phyloP scores from a whole-genome alignment of 1,139 yeast genomes.

The Candida sanyaensis region DNA sequence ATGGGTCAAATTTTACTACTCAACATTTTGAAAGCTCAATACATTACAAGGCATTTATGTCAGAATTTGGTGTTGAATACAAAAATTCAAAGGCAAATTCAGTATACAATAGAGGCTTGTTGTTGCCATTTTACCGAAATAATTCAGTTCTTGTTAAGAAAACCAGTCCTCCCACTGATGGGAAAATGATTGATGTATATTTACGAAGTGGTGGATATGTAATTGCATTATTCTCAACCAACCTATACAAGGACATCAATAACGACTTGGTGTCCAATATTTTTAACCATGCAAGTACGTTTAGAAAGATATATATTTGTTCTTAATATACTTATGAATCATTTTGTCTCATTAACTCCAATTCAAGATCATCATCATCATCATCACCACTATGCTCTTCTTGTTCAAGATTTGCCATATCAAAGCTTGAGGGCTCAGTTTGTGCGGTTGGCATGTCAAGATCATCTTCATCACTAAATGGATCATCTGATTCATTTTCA shows the following conservation, averaged over 20 bases:
- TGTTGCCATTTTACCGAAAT: conserved; percentile 53
- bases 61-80: conserved; percentile 58
- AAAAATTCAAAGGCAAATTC: conserved; percentile 24
- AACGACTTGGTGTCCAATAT: conserved; percentile 50
- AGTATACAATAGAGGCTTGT: conserved; percentile 46
- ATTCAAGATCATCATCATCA: conserved; percentile 31
- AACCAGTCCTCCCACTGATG: conserved; percentile 17
- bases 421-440: conserved; percentile 8
- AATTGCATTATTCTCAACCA: conserved; percentile 50
- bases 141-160: conserved; percentile 44
- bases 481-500: conserved; percentile 22
- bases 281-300: conserved; percentile 37
- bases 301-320: conserved; percentile 42
- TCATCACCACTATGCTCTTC: conserved; percentile 17
- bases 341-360: conserved; percentile 40
- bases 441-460: conserved; percentile 4
- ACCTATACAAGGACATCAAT: conserved; percentile 28
- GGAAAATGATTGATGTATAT: conserved; percentile 36
- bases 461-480: conserved; percentile 23
- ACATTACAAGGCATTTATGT: conserved; percentile 50
- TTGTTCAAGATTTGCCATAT: conserved; percentile 10
- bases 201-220: conserved; percentile 60
- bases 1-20: conserved; percentile 32
- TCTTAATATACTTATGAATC: conserved; percentile 7
- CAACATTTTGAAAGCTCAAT: conserved; percentile 44